These are phyloP conservation scores for Pyronema domesticum DNA, from an alignment of 495 filamentous ascomycete species.

Conservation along the genomic window DNA sequence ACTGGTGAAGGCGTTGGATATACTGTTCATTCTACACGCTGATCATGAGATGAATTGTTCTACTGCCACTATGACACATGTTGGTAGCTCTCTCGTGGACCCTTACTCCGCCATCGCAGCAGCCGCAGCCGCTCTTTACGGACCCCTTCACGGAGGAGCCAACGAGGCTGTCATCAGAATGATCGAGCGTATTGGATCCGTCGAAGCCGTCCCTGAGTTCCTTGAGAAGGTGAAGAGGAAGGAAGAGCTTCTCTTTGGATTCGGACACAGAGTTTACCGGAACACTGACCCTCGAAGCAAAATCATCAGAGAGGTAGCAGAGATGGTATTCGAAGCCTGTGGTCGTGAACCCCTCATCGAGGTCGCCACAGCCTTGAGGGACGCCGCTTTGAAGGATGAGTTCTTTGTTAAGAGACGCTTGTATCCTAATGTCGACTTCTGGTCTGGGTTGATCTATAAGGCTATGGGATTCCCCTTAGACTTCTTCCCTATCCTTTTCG, in stretches of 20 bases:
- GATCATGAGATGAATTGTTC: constrained; percentile 40
- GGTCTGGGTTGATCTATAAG: constrained; percentile 39
- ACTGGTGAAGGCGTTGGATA: constrained; percentile 27
- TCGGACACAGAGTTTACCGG: constrained; percentile 41
- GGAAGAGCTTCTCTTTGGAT: constrained; percentile 38
- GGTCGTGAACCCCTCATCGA: constrained; percentile 31
- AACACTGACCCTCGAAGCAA: constrained; percentile 35
- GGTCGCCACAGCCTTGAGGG: constrained; percentile 35
- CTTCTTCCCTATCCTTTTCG: constrained; percentile 28
- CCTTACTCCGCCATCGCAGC: constrained; percentile 32
- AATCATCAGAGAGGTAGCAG: constrained; percentile 32
- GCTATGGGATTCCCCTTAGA: constrained; percentile 33
- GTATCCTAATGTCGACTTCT: constrained; percentile 41
- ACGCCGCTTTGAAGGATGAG: constrained; percentile 32
- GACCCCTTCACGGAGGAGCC: constrained; percentile 41
- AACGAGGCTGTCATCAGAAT: constrained; percentile 38
- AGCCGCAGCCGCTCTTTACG: constrained; percentile 34
- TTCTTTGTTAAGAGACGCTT: constrained; percentile 34
- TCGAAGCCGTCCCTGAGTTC: constrained; percentile 32
- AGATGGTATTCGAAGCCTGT: constrained; percentile 27
- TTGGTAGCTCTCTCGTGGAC: constrained; percentile 33
- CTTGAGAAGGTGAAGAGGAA: constrained; percentile 35
- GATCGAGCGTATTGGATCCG: constrained; percentile 29
- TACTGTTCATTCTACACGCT: constrained; percentile 31
- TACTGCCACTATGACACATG: constrained; percentile 34